Evolutionary conservation across 495 filamentous ascomycete genomes (phyloP).

Genomic region (Penicillium flavigenum): DNA sequence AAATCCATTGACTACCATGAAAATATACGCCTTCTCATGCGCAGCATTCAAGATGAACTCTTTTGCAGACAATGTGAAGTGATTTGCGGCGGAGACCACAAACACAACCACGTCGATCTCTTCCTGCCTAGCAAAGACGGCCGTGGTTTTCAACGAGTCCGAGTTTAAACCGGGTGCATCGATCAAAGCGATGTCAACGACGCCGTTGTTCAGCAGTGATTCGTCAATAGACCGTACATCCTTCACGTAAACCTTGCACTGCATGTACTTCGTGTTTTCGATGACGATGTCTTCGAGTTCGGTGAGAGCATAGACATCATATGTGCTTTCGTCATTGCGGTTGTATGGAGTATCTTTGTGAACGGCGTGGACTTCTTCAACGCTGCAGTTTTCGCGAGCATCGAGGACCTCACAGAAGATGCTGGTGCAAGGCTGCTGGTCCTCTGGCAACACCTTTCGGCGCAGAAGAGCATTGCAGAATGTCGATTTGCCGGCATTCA

Average conservation of each 20-base stretch:
- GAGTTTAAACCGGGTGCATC: conserved; percentile 94
- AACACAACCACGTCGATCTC: conserved; percentile 99
- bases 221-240: conserved; percentile 90
- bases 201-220: conserved; percentile 93
- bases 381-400: conserved; percentile 79
- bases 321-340: conserved; percentile 89
- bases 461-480: conserved; percentile 96
- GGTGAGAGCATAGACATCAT: conserved; percentile 73
- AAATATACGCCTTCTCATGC: conserved; percentile 96
- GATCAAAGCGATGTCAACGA: conserved; percentile 96
- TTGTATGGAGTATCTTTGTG: conserved; percentile 77
- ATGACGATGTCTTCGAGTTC: conserved; percentile 86
- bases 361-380: conserved; percentile 95
- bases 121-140: conserved; percentile 93
- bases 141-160: conserved; percentile 94
- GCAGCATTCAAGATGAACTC: conserved; percentile 96
- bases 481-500: conserved; percentile 97
- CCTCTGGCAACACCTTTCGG: conserved; percentile 90
- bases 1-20: conserved; percentile 97
- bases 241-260: conserved; percentile 96
- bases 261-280: conserved; percentile 81
- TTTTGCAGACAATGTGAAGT: conserved; percentile 93
- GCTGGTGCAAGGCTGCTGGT: conserved; percentile 97
- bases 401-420: conserved; percentile 98
- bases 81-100: conserved; percentile 94